Evolutionary conservation across 2,329 filamentous ascomycete species (phyloP).

Genomic region (Fusarium sterilihyphosum): DNA sequence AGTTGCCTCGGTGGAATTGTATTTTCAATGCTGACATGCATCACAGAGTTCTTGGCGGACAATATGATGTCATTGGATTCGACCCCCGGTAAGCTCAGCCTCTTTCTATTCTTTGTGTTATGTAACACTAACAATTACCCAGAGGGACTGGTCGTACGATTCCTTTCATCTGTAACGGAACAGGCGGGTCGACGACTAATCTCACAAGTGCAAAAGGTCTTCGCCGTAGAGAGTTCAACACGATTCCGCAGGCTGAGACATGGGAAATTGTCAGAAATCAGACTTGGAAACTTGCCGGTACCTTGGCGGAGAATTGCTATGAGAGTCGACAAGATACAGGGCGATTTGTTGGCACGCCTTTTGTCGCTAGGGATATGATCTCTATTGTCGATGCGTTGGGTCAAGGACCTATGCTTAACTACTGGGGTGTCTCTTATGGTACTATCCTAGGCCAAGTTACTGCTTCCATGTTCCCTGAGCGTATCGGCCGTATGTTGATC

Average conservation of each 20-base stretch:
- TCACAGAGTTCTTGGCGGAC: conserved; percentile 18
- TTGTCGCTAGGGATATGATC: conserved; percentile 52
- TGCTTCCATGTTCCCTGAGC: conserved; percentile 38
- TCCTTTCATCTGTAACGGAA: neutral
- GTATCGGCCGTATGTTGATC: conserved; percentile 31
- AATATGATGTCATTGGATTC: conserved; percentile 21
- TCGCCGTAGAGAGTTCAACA: neutral
- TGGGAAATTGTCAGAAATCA: neutral
- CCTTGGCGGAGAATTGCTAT: conserved; percentile 27
- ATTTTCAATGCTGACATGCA: neutral
- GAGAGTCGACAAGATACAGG: conserved; percentile 34
- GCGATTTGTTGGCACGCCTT: conserved; percentile 43
- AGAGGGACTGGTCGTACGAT: conserved; percentile 14
- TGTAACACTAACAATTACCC: neutral
- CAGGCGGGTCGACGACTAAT: neutral
- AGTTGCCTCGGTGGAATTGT: neutral
- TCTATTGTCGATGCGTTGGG: conserved; percentile 45
- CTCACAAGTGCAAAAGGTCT: neutral
- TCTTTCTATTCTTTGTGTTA: accelerated
- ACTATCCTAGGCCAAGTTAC: conserved; percentile 30
- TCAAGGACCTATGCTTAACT: conserved; percentile 47
- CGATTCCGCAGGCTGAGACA: neutral
- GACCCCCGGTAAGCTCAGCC: conserved; percentile 1
- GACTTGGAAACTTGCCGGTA: neutral
- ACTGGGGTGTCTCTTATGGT: conserved; percentile 45